Conservation (phyloP, 108 stramenopile genomes). For the Skeletonema grethae region DNA sequence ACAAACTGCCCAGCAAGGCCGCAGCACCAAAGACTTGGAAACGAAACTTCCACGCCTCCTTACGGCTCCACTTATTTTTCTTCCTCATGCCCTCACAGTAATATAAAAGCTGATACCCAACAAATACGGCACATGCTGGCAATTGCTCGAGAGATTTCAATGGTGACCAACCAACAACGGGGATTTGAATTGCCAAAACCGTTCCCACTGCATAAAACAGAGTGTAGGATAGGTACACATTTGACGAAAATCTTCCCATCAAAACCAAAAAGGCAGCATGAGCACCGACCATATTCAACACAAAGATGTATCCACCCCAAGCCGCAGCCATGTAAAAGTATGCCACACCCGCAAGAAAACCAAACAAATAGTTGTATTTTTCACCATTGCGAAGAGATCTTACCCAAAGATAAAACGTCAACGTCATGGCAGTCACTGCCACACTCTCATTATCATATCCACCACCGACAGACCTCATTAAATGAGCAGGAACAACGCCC, state of each 20-base stretch:
- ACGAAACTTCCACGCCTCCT: slow-evolving; percentile 66
- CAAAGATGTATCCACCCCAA: slow-evolving; percentile 99
- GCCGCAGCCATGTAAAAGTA: slow-evolving; percentile 96
- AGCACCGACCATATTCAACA: slow-evolving; percentile 95
- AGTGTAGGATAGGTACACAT: slow-evolving; percentile 90
- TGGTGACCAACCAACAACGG: slow-evolving; percentile 91
- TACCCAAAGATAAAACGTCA: slow-evolving; percentile 96
- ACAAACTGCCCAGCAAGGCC: slow-evolving; percentile 43
- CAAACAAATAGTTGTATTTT: slow-evolving; percentile 58
- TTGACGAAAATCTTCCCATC: slow-evolving; percentile 81
- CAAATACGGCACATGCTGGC: slow-evolving; percentile 73
- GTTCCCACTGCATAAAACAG: slow-evolving; percentile 94
- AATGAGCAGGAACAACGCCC: slow-evolving; percentile 94
- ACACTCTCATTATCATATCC: slow-evolving; percentile 98
- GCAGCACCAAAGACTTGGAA: slow-evolving; percentile 55
- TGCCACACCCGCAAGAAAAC: slow-evolving; percentile 71
- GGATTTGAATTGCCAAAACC: slow-evolving; percentile 91
- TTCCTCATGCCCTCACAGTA: slow-evolving; percentile 66
- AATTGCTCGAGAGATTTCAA: slow-evolving; percentile 89
- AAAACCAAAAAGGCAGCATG: slow-evolving; percentile 87
- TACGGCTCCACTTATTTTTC: slow-evolving; percentile 51
- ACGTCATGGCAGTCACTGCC: slow-evolving; percentile 92
- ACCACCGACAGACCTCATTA: slow-evolving; percentile 96
- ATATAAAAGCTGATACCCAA: slow-evolving; percentile 74
- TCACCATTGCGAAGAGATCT: slow-evolving; percentile 61